phyloP scores from a whole-genome alignment of 306 rosid genomes.

The Pueraria montana region DNA sequence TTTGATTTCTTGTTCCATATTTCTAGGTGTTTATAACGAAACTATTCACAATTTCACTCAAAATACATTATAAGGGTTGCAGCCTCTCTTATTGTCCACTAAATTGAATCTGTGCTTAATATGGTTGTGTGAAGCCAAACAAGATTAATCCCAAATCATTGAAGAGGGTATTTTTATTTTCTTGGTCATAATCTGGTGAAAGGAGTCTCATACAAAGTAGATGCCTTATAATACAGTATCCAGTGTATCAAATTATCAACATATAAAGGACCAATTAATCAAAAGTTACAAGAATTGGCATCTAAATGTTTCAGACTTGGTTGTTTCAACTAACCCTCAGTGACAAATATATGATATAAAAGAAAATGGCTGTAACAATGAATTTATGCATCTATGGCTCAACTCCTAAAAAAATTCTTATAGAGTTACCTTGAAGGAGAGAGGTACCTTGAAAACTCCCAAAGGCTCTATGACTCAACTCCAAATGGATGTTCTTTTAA shows the following conservation, averaged over 20 bases:
- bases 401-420: constrained; percentile 11
- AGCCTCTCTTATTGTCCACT: not conserved
- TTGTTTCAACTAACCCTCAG: not conserved
- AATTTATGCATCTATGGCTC: not conserved
- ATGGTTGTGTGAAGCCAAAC: constrained; percentile 16
- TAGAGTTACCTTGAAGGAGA: not conserved
- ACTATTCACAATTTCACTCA: not conserved
- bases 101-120: not conserved
- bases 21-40: not conserved
- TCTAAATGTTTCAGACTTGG: not conserved
- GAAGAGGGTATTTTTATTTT: constrained; percentile 8
- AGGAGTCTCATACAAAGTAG: not conserved
- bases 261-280: not conserved
- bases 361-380: constrained; percentile 6
- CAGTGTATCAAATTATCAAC: constrained; percentile 5
- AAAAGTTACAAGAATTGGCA: constrained; percentile 15
- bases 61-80: not conserved
- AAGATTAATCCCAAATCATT: not conserved
- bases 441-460: not conserved
- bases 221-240: not conserved
- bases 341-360: constrained; percentile 6
- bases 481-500: not conserved
- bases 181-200: constrained; percentile 4
- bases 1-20: constrained; percentile 2
- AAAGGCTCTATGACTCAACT: constrained; percentile 10